Conservation (phyloP, 768 basidiomycete species). For the Exidia glandulosa region DNA sequence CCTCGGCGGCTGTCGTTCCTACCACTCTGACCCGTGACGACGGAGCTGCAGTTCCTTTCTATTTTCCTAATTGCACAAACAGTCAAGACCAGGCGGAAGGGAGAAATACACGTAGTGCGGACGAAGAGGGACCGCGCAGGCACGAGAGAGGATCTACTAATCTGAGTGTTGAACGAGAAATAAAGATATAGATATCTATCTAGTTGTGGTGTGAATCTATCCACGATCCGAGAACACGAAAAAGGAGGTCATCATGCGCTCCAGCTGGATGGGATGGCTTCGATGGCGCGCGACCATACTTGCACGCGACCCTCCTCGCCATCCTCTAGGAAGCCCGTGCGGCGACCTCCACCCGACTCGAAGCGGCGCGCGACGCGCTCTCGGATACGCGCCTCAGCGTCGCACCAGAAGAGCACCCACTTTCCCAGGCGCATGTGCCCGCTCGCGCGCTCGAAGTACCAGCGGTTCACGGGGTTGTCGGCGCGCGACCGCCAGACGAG, state of each 20-base stretch:
- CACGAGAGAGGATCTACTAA: neutral
- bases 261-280: slow-evolving; percentile 74
- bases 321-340: slow-evolving; percentile 60
- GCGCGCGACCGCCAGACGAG: slow-evolving; percentile 91
- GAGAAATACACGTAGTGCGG: neutral
- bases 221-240: neutral
- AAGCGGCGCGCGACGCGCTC: slow-evolving; percentile 27
- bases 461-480: slow-evolving; percentile 95
- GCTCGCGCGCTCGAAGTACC: slow-evolving; percentile 95
- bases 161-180: neutral
- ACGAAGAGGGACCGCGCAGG: neutral
- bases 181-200: neutral
- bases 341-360: slow-evolving; percentile 36
- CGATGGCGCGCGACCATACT: slow-evolving; percentile 57
- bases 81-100: neutral
- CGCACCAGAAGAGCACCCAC: slow-evolving; percentile 98
- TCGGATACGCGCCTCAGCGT: slow-evolving; percentile 79
- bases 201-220: neutral
- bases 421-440: slow-evolving; percentile 78
- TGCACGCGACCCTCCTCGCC: slow-evolving; percentile 67
- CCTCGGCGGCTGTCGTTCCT: neutral
- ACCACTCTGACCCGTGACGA: neutral
- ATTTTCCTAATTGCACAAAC: neutral
- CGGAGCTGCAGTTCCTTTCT: neutral
- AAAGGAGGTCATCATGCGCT: slow-evolving; percentile 22